These are phyloP conservation scores for Citrus trifoliata DNA, from an alignment of 345 rosid genomes.

Conservation along the genomic window DNA sequence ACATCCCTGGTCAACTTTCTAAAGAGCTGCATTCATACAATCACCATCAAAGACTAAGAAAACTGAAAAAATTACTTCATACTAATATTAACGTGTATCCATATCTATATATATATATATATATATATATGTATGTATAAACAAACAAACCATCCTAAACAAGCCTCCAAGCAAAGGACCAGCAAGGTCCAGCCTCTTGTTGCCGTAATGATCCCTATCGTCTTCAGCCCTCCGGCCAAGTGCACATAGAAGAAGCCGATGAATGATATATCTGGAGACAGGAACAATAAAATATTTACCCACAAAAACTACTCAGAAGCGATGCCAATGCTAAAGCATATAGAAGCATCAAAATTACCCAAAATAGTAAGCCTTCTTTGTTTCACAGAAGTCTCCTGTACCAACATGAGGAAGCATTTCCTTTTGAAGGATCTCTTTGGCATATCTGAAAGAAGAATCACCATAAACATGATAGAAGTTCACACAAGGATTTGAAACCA, in stretches of 20 bases:
- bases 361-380: conserved; percentile 94
- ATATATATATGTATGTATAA: not conserved
- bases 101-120: not conserved
- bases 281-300: not conserved
- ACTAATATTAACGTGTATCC: too few species aligned
- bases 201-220: conserved; percentile 98
- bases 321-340: not conserved
- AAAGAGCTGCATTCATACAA: conserved; percentile 64
- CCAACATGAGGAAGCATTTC: conserved; percentile 99
- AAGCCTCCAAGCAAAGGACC: conserved; percentile 98
- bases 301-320: conserved; percentile 1
- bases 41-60: conserved; percentile 6
- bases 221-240: conserved; percentile 95
- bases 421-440: conserved; percentile 94
- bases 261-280: conserved; percentile 70
- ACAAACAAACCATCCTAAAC: conserved; percentile 78
- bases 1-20: conserved; percentile 95
- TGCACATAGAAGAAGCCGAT: conserved; percentile 91
- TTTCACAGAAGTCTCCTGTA: conserved; percentile 85
- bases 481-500: conserved; percentile 13
- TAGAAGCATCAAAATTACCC: conserved; percentile 49
- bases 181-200: conserved; percentile 99
- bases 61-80: not conserved
- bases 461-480: conserved; percentile 20
- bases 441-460: conserved; percentile 60